A percentile compares a stretch with the other conserved stretches of the same genome.
These are phyloP conservation scores for Euclidium syriacum DNA, from an alignment of 345 rosid genomes.

Conservation along the genomic window DNA sequence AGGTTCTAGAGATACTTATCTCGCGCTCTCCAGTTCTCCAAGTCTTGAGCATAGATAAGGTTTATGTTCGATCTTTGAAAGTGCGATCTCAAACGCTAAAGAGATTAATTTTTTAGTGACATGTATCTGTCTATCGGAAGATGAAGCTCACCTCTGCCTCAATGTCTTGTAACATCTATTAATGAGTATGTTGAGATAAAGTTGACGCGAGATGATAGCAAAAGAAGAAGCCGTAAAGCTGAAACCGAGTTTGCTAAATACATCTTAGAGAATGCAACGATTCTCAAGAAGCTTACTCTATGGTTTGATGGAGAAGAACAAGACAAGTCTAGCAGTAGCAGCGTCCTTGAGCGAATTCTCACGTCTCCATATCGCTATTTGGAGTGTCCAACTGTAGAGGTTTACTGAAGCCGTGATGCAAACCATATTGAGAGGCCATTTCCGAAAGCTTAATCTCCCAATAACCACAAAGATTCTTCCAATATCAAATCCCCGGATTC, in stretches of 20 bases:
- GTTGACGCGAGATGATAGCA: neutral
- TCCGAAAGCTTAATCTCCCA: too few relatives aligned
- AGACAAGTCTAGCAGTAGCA: neutral
- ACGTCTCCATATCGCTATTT: neutral
- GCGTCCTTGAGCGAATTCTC: neutral
- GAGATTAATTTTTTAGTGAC: neutral
- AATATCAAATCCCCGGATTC: too few relatives aligned
- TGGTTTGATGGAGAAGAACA: neutral
- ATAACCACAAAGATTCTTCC: too few relatives aligned
- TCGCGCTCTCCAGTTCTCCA: too few relatives aligned
- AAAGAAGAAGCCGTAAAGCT: neutral
- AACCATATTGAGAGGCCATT: too few relatives aligned
- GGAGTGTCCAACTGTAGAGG: too few relatives aligned
- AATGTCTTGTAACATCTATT: neutral
- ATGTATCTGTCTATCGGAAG: neutral
- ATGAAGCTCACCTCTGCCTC: neutral
- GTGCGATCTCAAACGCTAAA: too few relatives aligned
- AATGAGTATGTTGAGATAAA: neutral
- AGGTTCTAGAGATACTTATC: too few relatives aligned
- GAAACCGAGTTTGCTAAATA: neutral
- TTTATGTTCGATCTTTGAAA: too few relatives aligned
- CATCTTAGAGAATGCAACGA: neutral
- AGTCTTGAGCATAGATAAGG: too few relatives aligned
- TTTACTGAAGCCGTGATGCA: too few relatives aligned
- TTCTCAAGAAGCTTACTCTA: neutral